Conservation (phyloP, 2,329 filamentous ascomycete genomes). For the Cladosporium oxysporum region DNA sequence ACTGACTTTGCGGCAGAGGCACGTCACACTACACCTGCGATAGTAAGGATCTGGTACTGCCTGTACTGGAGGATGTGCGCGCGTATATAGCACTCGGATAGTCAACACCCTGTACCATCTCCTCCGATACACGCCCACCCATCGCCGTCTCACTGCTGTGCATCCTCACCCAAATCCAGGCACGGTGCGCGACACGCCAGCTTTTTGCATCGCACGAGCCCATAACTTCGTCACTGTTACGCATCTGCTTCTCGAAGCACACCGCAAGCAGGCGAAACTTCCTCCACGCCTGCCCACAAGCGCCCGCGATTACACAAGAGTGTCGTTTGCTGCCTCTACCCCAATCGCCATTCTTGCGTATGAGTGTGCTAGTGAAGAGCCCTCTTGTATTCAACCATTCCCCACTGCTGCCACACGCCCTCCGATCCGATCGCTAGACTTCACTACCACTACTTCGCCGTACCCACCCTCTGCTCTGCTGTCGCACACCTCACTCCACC, state of each 20-base stretch:
- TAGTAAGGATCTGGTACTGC: neutral
- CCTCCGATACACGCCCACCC: neutral
- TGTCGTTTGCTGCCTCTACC: constrained; percentile 8
- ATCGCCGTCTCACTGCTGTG: neutral
- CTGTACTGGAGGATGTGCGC: neutral
- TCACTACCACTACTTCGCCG: constrained; percentile 10
- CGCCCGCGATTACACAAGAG: constrained; percentile 17
- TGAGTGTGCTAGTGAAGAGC: constrained; percentile 20
- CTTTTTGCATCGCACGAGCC: constrained; percentile 17
- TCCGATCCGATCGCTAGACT: constrained; percentile 11
- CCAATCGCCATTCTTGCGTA: constrained; percentile 13
- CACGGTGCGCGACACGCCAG: constrained; percentile 4
- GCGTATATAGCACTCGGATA: neutral
- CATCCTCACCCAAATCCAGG: neutral
- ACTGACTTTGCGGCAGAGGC: constrained; percentile 3
- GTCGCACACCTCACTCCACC: constrained; percentile 10
- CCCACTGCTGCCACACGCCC: constrained; percentile 1
- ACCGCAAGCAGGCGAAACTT: constrained; percentile 11
- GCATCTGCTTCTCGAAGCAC: constrained; percentile 10
- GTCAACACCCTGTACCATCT: neutral
- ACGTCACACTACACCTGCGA: constrained; percentile 3
- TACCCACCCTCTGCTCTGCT: neutral
- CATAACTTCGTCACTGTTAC: constrained; percentile 16
- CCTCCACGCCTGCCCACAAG: constrained; percentile 10
- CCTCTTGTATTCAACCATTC: neutral